A percentile compares a stretch with the other conserved stretches of the same genome.
Evolutionary conservation across 164 flowering plant genomes (phyloP).

Genomic region (Hamamelis virginiana): DNA sequence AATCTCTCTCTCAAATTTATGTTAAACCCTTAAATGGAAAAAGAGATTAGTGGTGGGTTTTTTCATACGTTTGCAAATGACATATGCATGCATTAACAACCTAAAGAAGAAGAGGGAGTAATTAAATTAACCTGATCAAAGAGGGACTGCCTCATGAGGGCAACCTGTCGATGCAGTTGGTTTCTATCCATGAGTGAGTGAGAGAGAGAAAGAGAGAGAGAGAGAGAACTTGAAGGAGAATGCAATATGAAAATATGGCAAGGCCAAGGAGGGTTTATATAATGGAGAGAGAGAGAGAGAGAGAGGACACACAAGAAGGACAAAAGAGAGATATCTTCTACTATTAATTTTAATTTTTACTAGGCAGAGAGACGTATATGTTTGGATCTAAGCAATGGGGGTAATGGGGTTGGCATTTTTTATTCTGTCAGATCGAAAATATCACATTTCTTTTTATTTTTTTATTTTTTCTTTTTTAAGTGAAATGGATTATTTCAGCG

Average conservation of each 20-base stretch:
- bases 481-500: not conserved
- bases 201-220: not conserved
- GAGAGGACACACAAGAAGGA: conserved; percentile 1
- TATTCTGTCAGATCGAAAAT: not conserved
- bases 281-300: not conserved
- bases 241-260: not conserved
- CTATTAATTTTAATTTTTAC: too few species aligned
- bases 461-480: too few species aligned
- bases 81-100: not conserved
- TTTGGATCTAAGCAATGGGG: conserved; percentile 8
- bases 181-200: conserved; percentile 38
- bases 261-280: conserved; percentile 19
- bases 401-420: conserved; percentile 6
- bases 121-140: conserved; percentile 88
- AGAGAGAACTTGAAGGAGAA: conserved; percentile 5
- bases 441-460: too few species aligned
- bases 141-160: conserved; percentile 54
- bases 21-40: too few species aligned
- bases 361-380: not conserved
- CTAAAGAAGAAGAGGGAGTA: not conserved
- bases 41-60: not conserved
- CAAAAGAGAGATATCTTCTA: not conserved
- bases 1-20: too few species aligned
- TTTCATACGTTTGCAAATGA: not conserved
- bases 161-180: conserved; percentile 48